These are phyloP conservation scores for Fusarium sp. DNA, from an alignment of 2,329 filamentous ascomycete species.

Conservation along the genomic window DNA sequence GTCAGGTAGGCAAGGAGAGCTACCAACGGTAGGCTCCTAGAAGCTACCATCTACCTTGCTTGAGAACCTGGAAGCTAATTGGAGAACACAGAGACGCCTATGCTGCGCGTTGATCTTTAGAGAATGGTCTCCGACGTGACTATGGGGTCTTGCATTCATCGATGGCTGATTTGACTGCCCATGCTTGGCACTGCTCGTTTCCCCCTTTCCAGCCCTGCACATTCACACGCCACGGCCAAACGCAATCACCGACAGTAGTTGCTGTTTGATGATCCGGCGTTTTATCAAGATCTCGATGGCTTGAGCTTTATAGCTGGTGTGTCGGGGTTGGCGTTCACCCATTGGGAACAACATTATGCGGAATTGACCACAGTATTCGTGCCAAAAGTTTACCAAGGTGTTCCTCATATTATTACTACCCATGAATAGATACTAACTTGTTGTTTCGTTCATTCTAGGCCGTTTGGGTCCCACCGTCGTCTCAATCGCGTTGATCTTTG, in stretches of 20 bases:
- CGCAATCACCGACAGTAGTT: background rate
- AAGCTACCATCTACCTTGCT: background rate
- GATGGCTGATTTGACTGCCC: background rate
- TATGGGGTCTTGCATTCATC: background rate
- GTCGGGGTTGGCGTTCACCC: background rate
- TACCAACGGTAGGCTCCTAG: background rate
- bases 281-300: background rate
- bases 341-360: background rate
- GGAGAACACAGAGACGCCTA: background rate
- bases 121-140: background rate
- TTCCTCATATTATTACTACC: background rate
- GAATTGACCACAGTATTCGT: background rate
- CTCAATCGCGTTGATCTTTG: constrained; percentile 51
- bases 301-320: background rate
- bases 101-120: background rate
- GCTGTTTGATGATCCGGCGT: background rate
- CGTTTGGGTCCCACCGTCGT: constrained; percentile 52
- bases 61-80: background rate
- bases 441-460: constrained; percentile 13
- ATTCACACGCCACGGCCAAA: background rate
- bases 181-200: background rate
- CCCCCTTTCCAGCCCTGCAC: background rate
- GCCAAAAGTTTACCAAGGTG: background rate
- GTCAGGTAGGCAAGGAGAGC: background rate
- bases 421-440: background rate